These are phyloP conservation scores for Friedmanniomyces simplex DNA, from an alignment of 495 filamentous ascomycete genomes.

Conservation along the genomic window DNA sequence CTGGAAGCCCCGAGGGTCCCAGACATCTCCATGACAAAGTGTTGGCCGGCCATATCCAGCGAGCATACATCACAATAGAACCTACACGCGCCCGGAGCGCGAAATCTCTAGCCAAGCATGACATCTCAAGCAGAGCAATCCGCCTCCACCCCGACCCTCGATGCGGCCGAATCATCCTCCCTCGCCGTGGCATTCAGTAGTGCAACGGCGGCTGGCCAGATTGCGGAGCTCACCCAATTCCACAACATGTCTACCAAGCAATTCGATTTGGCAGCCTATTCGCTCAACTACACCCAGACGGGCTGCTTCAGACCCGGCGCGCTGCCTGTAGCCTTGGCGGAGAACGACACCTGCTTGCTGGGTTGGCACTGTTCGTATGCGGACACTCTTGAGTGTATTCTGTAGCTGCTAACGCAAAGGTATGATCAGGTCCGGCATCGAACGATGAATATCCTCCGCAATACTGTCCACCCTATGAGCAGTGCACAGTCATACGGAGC, in stretches of 20 bases:
- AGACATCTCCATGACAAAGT: neutral
- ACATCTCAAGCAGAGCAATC: neutral
- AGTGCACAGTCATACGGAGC: slow-evolving; percentile 5
- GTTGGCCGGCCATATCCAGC: neutral
- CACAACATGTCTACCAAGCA: slow-evolving; percentile 11
- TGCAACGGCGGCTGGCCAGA: neutral
- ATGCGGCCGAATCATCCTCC: neutral
- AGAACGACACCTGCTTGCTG: slow-evolving; percentile 17
- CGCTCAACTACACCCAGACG: slow-evolving; percentile 6
- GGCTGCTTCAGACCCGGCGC: slow-evolving; percentile 15
- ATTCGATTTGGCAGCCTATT: slow-evolving; percentile 3
- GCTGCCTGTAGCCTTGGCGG: slow-evolving; percentile 17
- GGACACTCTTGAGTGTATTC: neutral
- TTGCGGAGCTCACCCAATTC: neutral
- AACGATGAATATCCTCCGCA: slow-evolving; percentile 12
- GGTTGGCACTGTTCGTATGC: slow-evolving; percentile 13
- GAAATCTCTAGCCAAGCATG: neutral
- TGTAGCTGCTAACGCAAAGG: neutral
- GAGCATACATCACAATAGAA: neutral
- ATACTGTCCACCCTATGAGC: slow-evolving; percentile 14
- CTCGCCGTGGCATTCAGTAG: neutral
- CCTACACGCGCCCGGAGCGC: neutral
- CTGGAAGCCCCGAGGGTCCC: too few relatives aligned
- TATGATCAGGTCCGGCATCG: slow-evolving; percentile 6
- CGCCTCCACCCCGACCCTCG: neutral